These are phyloP conservation scores for Tubosaeta sp. DNA, from an alignment of 768 basidiomycete genomes.

Conservation along the genomic window DNA sequence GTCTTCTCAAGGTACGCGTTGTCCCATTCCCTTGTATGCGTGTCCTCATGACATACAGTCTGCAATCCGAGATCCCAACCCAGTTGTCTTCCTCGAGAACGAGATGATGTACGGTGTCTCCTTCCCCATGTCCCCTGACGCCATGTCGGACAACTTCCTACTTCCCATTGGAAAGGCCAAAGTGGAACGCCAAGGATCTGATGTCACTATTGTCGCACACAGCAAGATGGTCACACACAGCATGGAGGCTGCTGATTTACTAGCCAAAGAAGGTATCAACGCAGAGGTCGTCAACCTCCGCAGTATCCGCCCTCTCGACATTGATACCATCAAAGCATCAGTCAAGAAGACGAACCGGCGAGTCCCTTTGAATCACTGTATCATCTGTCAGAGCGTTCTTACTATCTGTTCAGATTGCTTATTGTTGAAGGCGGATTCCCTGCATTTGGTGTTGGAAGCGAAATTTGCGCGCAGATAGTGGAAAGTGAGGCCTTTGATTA, in stretches of 20 bases:
- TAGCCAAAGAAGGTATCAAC: constrained; percentile 95
- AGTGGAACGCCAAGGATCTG: constrained; percentile 87
- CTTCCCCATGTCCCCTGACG: constrained; percentile 94
- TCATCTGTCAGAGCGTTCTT: neutral
- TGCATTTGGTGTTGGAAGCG: constrained; percentile 95
- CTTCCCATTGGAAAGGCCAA: constrained; percentile 98
- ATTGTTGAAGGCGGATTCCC: constrained; percentile 99
- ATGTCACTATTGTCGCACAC: constrained; percentile 96
- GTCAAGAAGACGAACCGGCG: constrained; percentile 99
- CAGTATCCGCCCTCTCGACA: constrained; percentile 93
- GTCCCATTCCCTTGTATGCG: neutral
- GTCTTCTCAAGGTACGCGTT: constrained; percentile 79
- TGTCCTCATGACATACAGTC: constrained; percentile 42
- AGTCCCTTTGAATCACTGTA: constrained; percentile 15
- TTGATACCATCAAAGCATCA: constrained; percentile 93
- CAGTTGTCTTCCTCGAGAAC: constrained; percentile 98
- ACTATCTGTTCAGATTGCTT: constrained; percentile 55
- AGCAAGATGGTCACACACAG: constrained; percentile 97
- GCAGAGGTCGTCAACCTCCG: constrained; percentile 98
- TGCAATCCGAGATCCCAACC: constrained; percentile 98
- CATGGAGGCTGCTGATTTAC: constrained; percentile 87
- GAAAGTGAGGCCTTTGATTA: constrained; percentile 99
- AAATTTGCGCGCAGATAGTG: constrained; percentile 95
- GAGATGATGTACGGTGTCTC: constrained; percentile 98
- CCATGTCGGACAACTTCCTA: constrained; percentile 92